Percentiles rank a stretch among this genome's conserved stretches.
Evolutionary conservation across 305 asterid species (phyloP).

Genomic region (Solanum hybrid): DNA sequence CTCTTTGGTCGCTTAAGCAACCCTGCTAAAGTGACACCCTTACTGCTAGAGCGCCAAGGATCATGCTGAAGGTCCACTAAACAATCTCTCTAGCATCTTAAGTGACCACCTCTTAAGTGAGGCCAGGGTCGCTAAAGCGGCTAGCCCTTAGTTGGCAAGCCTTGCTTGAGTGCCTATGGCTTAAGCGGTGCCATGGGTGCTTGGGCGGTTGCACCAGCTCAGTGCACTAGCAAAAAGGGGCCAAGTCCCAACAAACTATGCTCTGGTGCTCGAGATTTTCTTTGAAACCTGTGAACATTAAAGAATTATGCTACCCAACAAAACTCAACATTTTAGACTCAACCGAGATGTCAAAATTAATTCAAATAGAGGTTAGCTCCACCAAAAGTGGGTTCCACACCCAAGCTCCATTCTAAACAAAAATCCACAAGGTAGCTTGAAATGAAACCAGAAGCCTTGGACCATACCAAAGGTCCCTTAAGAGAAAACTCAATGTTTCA

Average conservation of each 20-base stretch:
- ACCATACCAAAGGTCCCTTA: not conserved
- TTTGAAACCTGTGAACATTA: not conserved
- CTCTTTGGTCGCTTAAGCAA: not conserved
- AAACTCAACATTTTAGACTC: not conserved
- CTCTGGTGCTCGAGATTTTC: not conserved
- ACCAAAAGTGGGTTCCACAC: not conserved
- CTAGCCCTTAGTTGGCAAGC: not conserved
- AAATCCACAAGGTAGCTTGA: not conserved
- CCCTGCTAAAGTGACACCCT: not conserved
- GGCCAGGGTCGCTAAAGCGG: not conserved
- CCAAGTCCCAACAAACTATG: not conserved
- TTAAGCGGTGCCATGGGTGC: not conserved
- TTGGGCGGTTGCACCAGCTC: not conserved
- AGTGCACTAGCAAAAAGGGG: not conserved
- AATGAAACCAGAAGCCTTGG: not conserved
- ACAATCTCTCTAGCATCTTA: not conserved
- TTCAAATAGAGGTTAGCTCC: not conserved
- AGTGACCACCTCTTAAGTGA: not conserved
- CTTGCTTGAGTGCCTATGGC: not conserved
- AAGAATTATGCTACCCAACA: not conserved
- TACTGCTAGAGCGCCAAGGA: not conserved
- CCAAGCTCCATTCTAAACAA: not conserved
- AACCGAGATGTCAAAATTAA: not conserved
- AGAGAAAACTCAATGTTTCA: no score
- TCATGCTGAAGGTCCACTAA: not conserved